Base-by-base conservation (phyloP, 441 rosid species). In the Gossypium davidsonii region DNA sequence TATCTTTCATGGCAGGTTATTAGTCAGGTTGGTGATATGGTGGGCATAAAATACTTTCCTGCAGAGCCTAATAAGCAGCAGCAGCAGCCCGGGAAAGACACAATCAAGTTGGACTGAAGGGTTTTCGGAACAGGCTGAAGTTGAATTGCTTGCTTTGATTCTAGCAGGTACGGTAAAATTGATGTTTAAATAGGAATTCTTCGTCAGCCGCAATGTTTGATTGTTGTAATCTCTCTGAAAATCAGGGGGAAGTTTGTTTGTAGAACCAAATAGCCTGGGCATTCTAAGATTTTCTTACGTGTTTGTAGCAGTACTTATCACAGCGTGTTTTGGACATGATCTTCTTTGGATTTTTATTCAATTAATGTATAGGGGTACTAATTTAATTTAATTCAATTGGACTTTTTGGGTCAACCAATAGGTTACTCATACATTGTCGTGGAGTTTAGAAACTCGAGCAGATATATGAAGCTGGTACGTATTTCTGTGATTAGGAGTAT, bases 1-100 rank as follows among this genome's bases (percentile, higher is more conserved):
- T 49, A 51, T 49, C 11, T 20, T 31, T 25, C 3, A 3, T 44
- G 56, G 42, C 86, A 93, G 98, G 97, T 88, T 51, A 85, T 93
- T 72, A 87, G 91, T 78, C 53, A 72, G 63, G 98, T 89, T 23
- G 98, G 96, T 10, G 96, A 92, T 67, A 79, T 84, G 70, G 88
- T 87, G 42, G 92, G 96, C 55, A 86, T 89, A 77, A 92, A 91
- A 79, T 92, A 91, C 83, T 92, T 91, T 82, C 98, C 96, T 0
- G 87, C 90, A 1, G 94, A 89, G 64, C 88, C 93, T 1, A 63
- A 79, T 11, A 88, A 91, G 82, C 90, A 77, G 28, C 83, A 82
- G 37, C 74, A 76, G 53, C 74, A 77, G 53, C 79, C 81, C 63
- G 76, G 73, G 37, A 70, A 73, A 42, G 64, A 28, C 17, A 65